Evolutionary conservation across 2,329 filamentous ascomycete species (phyloP).

Genomic region (Ceratocystis albifundus): DNA sequence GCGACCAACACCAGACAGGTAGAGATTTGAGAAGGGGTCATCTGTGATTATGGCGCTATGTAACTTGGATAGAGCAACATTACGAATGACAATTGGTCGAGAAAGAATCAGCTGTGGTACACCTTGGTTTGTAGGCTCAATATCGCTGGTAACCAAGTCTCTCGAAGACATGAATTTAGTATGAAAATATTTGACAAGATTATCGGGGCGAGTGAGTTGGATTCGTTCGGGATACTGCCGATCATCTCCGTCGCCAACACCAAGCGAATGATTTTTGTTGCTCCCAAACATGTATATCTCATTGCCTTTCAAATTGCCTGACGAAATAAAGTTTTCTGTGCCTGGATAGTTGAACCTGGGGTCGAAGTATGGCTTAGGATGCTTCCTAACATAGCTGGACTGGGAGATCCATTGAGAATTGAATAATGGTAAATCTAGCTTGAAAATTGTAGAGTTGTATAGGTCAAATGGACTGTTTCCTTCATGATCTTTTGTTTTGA

Average conservation of each 20-base stretch:
- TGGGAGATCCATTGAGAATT: conserved; percentile 19
- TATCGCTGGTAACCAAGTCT: neutral
- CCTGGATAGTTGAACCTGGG: conserved; percentile 24
- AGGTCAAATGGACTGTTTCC: conserved; percentile 91
- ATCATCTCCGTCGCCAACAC: conserved; percentile 91
- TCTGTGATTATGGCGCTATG: conserved; percentile 80
- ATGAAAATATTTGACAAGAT: conserved; percentile 63
- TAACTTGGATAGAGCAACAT: conserved; percentile 79
- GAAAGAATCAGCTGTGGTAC: conserved; percentile 64
- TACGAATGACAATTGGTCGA: conserved; percentile 62
- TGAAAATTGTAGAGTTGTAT: conserved; percentile 75
- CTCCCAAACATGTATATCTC: conserved; percentile 92
- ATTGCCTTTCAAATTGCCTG: conserved; percentile 44
- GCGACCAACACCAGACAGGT: conserved; percentile 82
- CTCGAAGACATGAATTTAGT: conserved; percentile 41
- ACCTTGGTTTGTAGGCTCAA: conserved; percentile 33
- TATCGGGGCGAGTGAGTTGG: conserved; percentile 60
- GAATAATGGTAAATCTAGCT: conserved; percentile 48
- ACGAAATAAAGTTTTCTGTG: neutral
- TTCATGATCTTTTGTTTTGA: conserved; percentile 92
- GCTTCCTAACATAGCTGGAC: conserved; percentile 28
- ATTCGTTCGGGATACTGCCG: conserved; percentile 86
- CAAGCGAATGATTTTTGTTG: conserved; percentile 87
- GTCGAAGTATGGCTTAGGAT: conserved; percentile 43
- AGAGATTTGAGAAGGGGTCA: conserved; percentile 81